Percentiles rank a stretch among this genome's conserved stretches.
Evolutionary conservation across 345 rosid species (phyloP).

Genomic region (Dipteronia dyeriana): DNA sequence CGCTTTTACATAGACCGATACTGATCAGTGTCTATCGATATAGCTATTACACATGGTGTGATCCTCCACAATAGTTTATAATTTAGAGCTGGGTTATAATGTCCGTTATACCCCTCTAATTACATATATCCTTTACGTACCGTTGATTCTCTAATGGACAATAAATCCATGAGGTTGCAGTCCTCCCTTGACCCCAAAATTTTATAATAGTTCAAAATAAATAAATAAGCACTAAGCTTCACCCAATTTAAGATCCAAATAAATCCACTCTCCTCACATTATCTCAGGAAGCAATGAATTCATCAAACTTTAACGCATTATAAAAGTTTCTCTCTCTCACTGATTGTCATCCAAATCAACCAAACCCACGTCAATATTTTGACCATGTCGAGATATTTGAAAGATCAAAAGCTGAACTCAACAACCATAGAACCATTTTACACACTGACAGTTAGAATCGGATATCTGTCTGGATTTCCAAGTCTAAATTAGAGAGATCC

Average conservation of each 20-base stretch:
- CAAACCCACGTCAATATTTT: slow-evolving; percentile 17
- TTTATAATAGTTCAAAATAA: too few relatives aligned
- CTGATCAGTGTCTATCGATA: too few relatives aligned
- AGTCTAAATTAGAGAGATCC: slow-evolving; percentile 27
- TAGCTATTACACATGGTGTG: too few relatives aligned
- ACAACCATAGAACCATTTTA: neutral
- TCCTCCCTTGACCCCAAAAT: too few relatives aligned
- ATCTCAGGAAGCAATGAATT: neutral
- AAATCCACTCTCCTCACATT: slow-evolving; percentile 3
- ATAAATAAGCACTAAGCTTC: neutral
- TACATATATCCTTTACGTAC: too few relatives aligned
- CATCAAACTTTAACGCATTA: slow-evolving; percentile 6
- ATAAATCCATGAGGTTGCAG: too few relatives aligned
- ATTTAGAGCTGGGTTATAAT: too few relatives aligned
- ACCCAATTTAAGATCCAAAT: neutral
- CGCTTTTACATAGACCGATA: too few relatives aligned
- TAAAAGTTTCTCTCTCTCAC: neutral
- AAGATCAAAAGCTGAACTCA: neutral
- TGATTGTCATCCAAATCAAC: slow-evolving; percentile 3
- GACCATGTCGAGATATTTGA: too few relatives aligned
- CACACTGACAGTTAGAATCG: neutral
- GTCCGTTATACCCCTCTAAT: too few relatives aligned
- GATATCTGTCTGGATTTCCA: neutral
- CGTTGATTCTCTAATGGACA: too few relatives aligned
- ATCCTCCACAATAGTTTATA: too few relatives aligned